Evolutionary conservation across 179 eudicot genomes (phyloP), one percentile per base, ranked within the genome.

Genomic region (Heliamphora ciliata): DNA sequence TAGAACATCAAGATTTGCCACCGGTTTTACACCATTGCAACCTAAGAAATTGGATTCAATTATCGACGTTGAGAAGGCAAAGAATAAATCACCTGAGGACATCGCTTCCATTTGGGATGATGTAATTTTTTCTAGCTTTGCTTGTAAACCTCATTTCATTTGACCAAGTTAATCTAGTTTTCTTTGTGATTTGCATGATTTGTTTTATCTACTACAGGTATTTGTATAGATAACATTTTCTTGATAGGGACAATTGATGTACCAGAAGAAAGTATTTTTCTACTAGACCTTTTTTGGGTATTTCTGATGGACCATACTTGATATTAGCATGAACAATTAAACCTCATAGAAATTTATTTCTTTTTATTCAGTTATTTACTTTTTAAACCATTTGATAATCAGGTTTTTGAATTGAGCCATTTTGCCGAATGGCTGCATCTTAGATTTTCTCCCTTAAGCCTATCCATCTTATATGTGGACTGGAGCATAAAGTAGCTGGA

Each of bases 101-200:
- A 93, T 95, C 70, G 88, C 92, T 84, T 83, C 86, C 15, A 86
- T 89, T 78, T 95, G 98, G 97, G 97, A 95, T 87, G 98, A 95
- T 90, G 98, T 94, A 92, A 89, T 72, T 31, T 86, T 61, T 78
- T 51, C 5, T 61, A 60, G 59, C 69, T 52, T 76, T 10, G 44
- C 59, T 56, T 58, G 15, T 40, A 31, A 64, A 65, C n/a, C 52
- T 7, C 9, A n/a, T 71, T 4, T n/a, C 44, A 69, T 15, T 78
- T 60, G 70, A 13, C 9, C n/a, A 10, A 6, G 18, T 77, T 6
- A 69, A 24, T 47, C 31, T 10, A 31, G 54, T 70, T 44, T 21
- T 58, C 15, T 48, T 1, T 79, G 44, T 61, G 18, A 17, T 81
- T 76, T 81, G 50, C 14, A 8, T 48, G n/a, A 55, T 1, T 6